These are phyloP conservation scores for Dryadomyces quercus-mongolicae DNA, from an alignment of 2,329 filamentous ascomycete genomes.

Conservation along the genomic window DNA sequence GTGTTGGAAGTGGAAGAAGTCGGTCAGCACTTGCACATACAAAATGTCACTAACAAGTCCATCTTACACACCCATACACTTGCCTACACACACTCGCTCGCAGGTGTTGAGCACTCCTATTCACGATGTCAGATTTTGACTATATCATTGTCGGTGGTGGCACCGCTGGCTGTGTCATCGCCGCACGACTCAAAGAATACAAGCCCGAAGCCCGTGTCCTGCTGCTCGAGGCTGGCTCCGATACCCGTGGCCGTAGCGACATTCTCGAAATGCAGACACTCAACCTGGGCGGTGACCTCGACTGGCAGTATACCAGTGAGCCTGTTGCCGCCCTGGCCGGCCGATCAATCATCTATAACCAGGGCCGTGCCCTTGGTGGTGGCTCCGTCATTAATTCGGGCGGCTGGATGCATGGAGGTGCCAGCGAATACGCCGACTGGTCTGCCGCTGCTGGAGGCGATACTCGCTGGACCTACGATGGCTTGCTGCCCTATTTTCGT, in stretches of 20 bases:
- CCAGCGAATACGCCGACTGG: not conserved
- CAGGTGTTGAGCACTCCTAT: not conserved
- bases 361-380: not conserved
- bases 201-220: not conserved
- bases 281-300: not conserved
- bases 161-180: not conserved
- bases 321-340: not conserved
- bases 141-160: not conserved
- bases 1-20: too few species aligned
- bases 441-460: not conserved
- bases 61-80: not conserved
- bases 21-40: too few species aligned
- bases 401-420: not conserved
- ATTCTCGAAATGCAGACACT: not conserved
- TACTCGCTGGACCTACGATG: not conserved
- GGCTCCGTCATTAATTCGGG: not conserved
- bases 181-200: not conserved
- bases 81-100: not conserved
- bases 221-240: not conserved
- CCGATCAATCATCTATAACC: not conserved
- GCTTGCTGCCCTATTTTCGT: not conserved
- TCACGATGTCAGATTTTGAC: not conserved
- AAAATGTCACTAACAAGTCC: too few species aligned
- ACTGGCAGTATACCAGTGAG: not conserved
- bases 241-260: not conserved